phyloP scores from a whole-genome alignment of 768 basidiomycete species.

The Trametes gibbosa region DNA sequence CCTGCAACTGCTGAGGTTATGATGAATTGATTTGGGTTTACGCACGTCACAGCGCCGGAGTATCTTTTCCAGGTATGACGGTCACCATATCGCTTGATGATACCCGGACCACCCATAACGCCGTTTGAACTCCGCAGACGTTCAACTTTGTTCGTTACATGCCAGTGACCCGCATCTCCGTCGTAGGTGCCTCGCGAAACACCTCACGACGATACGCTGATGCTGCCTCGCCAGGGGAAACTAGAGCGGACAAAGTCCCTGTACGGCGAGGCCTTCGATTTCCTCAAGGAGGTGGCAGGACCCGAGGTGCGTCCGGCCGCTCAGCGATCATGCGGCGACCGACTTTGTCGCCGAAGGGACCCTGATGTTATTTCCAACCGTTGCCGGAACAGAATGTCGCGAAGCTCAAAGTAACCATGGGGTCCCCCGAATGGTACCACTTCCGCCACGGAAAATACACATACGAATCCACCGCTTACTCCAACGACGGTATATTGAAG shows the following conservation, averaged over 20 bases:
- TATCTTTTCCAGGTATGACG: constrained; percentile 39
- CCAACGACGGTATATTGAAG: constrained; percentile 46
- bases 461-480: constrained; percentile 55
- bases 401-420: constrained; percentile 67
- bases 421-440: constrained; percentile 69
- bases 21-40: not conserved
- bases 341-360: not conserved
- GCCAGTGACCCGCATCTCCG: constrained; percentile 8
- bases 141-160: constrained; percentile 25
- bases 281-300: constrained; percentile 52
- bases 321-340: not conserved
- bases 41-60: constrained; percentile 1
- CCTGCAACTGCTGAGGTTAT: not conserved
- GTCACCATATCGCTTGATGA: constrained; percentile 20
- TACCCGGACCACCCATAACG: constrained; percentile 13
- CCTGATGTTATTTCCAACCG: not conserved
- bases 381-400: constrained; percentile 39
- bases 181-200: not conserved
- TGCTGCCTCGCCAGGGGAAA: constrained; percentile 44
- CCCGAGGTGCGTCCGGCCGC: constrained; percentile 40
- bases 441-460: constrained; percentile 62
- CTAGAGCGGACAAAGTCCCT: constrained; percentile 56
- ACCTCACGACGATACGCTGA: not conserved
- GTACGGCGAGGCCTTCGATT: constrained; percentile 60
- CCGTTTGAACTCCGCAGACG: constrained; percentile 10